These are phyloP conservation scores for Mycena floridula DNA, from an alignment of 768 basidiomycete species.

Conservation along the genomic window DNA sequence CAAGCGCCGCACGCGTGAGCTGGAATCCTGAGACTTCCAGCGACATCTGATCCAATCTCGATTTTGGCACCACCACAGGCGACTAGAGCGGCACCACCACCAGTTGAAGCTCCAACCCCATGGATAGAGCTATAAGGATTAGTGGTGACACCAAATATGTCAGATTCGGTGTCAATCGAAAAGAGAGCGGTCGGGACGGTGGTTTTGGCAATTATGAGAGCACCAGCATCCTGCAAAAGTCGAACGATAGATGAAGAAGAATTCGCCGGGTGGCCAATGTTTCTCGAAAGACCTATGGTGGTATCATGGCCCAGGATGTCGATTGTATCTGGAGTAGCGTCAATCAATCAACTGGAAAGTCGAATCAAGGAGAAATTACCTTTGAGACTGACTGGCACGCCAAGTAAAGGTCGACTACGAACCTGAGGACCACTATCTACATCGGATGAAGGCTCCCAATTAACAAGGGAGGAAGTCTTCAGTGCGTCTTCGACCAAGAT, in stretches of 20 bases:
- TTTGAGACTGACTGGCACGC: slow-evolving; percentile 67
- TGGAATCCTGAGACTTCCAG: slow-evolving; percentile 67
- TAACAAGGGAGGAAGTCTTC: slow-evolving; percentile 28
- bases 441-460: slow-evolving; percentile 34
- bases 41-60: slow-evolving; percentile 70
- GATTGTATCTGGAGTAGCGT: slow-evolving; percentile 27
- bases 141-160: slow-evolving; percentile 54
- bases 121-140: slow-evolving; percentile 56
- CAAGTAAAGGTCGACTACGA: slow-evolving; percentile 46
- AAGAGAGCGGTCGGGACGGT: slow-evolving; percentile 52
- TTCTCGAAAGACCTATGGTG: slow-evolving; percentile 54
- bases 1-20: slow-evolving; percentile 71
- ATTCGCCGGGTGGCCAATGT: slow-evolving; percentile 35
- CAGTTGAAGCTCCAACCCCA: slow-evolving; percentile 58
- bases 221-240: slow-evolving; percentile 56
- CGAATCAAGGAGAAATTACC: slow-evolving; percentile 28
- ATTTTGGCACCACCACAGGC: slow-evolving; percentile 60
- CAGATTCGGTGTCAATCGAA: slow-evolving; percentile 50
- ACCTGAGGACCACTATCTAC: slow-evolving; percentile 28
- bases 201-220: slow-evolving; percentile 60
- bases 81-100: slow-evolving; percentile 64
- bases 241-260: slow-evolving; percentile 49
- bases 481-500: slow-evolving; percentile 49
- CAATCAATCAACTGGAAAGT: neutral
- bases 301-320: slow-evolving; percentile 53